Conservation (phyloP, 371 early-diverging fungal genomes). For the Batrachochytrium dendrobatidis region DNA sequence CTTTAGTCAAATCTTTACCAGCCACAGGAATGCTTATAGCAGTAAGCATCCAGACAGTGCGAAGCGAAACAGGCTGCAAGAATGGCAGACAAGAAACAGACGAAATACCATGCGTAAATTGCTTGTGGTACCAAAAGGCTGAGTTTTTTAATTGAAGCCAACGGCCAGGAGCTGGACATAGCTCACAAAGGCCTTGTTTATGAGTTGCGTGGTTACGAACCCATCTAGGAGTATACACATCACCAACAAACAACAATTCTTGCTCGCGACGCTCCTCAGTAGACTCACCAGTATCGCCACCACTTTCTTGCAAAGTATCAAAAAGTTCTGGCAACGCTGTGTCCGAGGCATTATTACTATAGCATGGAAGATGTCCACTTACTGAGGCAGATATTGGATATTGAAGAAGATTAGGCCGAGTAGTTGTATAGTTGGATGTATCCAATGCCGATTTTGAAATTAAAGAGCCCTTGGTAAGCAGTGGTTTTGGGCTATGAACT, state of each 20-base stretch:
- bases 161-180: constrained; percentile 67
- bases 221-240: constrained; percentile 83
- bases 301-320: too few relatives aligned
- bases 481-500: too few relatives aligned
- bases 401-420: too few relatives aligned
- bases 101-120: constrained; percentile 88
- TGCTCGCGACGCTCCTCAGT: constrained; percentile 31
- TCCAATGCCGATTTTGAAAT: too few relatives aligned
- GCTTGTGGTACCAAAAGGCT: constrained; percentile 93
- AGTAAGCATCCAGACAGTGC: constrained; percentile 36
- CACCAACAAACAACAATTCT: constrained; percentile 62
- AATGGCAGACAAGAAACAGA: constrained; percentile 79
- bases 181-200: constrained; percentile 85
- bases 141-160: constrained; percentile 91
- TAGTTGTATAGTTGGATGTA: too few relatives aligned
- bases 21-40: too few relatives aligned
- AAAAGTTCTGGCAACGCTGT: too few relatives aligned
- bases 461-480: too few relatives aligned
- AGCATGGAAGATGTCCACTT: too few relatives aligned
- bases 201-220: constrained; percentile 70
- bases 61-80: constrained; percentile 62
- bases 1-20: neutral
- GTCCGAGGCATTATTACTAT: too few relatives aligned
- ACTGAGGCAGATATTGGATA: too few relatives aligned
- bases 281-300: too few relatives aligned